phyloP scores from a whole-genome alignment of 371 early-diverging fungal genomes.

The Zychaea mexicana region DNA sequence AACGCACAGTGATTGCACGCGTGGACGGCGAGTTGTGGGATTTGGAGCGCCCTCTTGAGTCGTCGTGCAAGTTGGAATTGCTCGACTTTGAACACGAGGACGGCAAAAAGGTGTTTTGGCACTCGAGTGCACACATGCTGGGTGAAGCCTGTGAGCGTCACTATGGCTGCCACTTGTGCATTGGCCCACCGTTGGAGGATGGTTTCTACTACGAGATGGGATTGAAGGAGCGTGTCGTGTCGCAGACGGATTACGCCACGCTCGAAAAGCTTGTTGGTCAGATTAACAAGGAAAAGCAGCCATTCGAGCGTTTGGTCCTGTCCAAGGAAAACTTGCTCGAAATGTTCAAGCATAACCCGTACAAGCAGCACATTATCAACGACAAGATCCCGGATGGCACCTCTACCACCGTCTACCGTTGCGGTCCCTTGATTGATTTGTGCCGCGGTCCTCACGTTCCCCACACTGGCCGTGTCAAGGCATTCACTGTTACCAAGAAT shows the following conservation, averaged over 20 bases:
- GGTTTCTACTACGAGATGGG: conserved; percentile 99
- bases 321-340: conserved; percentile 93
- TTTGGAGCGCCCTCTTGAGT: conserved; percentile 87
- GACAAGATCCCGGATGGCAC: conserved; percentile 95
- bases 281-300: conserved; percentile 95
- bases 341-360: conserved; percentile 98
- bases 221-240: conserved; percentile 75
- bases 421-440: conserved; percentile 98
- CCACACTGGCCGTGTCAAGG: conserved; percentile 94
- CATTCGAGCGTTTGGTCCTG: conserved; percentile 90
- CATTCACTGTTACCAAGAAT: conserved; percentile 95
- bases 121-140: conserved; percentile 99
- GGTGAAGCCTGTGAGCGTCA: conserved; percentile 98
- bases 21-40: conserved; percentile 96
- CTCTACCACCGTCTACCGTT: conserved; percentile 97
- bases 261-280: conserved; percentile 24
- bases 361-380: conserved; percentile 93
- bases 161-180: conserved; percentile 96
- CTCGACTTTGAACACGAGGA: conserved; percentile 96
- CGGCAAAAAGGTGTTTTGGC: conserved; percentile 99
- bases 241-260: conserved; percentile 45
- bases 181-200: conserved; percentile 98
- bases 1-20: conserved; percentile 94
- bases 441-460: conserved; percentile 99
- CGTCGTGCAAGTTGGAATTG: conserved; percentile 84